Base-by-base conservation (phyloP, 345 rosid species). In the Cardamine chenopodiifolia region DNA sequence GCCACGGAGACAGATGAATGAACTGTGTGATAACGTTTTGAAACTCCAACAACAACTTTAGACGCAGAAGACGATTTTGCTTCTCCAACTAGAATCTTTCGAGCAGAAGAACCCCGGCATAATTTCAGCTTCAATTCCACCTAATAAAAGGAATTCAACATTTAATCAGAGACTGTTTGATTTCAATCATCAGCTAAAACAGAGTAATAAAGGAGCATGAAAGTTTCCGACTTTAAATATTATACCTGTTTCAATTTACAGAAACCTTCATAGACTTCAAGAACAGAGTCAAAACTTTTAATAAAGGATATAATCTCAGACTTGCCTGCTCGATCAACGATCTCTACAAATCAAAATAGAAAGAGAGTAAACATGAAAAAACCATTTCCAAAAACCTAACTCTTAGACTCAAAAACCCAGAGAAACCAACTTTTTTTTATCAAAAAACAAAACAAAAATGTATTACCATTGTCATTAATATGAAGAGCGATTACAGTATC, bases 211-310 rank as follows among this genome's bases (percentile, higher is more conserved):
- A n/a, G n/a, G n/a, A 17, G 23, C 1, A 42, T 3, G 26, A n/a
- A 61, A 57, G 25, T 0, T 57, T 7, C 2, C 17, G 12, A 53
- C 14, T 68, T 26, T 68, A 48, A 54, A 18, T 15, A 31, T 5
- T 5, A 9, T 59, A 92, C 99, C 97, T 92, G 96, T 76, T 92
- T 95, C 81, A 92, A 63, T 81, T 87, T 89, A 87, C 99, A 92
- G 92, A 95, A 92, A 62, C 96, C 98, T 82, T 95, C 96, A 37
- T 87, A 90, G 25, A 83, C 96, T 1, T 84, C 82, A 52, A 92
- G 91, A 72, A 90, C 79, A 52, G 91, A 84, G 75, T 95, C 93
- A 77, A 92, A 86, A n/a, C 89, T 76, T 76, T 84, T 86, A 49
- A 90, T 86, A 11, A 88, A 83, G 4, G 99, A 89, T 26, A 92